A percentile compares a stretch with the other conserved stretches of the same genome.
phyloP scores from a whole-genome alignment of 169 alveolate species.

The Cyclospora cayetanensis region DNA sequence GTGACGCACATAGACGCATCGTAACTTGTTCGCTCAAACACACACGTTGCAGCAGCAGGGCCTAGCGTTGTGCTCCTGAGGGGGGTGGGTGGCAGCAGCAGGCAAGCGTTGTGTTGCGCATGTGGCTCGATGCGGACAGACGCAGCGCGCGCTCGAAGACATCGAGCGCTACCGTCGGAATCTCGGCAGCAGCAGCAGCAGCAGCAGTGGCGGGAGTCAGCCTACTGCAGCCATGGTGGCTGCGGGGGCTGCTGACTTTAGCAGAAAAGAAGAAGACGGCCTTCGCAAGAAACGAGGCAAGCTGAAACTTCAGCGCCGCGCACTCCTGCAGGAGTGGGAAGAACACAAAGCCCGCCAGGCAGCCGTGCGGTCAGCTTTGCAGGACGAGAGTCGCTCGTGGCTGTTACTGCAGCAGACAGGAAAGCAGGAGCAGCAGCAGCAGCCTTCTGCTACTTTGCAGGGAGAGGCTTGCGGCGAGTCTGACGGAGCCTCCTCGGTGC shows the following conservation, averaged over 20 bases:
- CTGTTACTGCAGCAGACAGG: slow-evolving; percentile 14
- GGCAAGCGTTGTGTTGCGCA: too few relatives aligned
- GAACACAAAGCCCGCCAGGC: not conserved
- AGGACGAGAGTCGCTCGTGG: slow-evolving; percentile 33
- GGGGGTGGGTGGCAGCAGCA: too few relatives aligned
- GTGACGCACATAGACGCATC: too few relatives aligned
- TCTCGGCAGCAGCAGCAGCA: not conserved
- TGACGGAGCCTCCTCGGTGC: slow-evolving; percentile 31
- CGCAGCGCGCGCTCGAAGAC: slow-evolving; percentile 21
- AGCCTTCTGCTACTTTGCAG: not conserved
- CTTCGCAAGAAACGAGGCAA: not conserved
- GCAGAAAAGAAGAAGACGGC: not conserved
- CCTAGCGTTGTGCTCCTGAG: too few relatives aligned
- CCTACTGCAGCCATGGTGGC: not conserved
- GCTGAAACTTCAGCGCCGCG: not conserved
- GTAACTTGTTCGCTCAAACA: too few relatives aligned
- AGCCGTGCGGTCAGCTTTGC: slow-evolving; percentile 11
- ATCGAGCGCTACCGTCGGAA: slow-evolving; percentile 3
- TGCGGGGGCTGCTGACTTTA: not conserved
- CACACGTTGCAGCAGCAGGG: too few relatives aligned
- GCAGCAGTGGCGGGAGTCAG: not conserved
- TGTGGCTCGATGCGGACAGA: not conserved
- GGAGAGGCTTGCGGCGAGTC: not conserved
- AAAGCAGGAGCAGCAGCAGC: slow-evolving; percentile 49
- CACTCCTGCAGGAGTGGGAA: not conserved